These are phyloP conservation scores for Asterophora lycoperdoides DNA, from an alignment of 768 basidiomycete genomes.

Conservation along the genomic window DNA sequence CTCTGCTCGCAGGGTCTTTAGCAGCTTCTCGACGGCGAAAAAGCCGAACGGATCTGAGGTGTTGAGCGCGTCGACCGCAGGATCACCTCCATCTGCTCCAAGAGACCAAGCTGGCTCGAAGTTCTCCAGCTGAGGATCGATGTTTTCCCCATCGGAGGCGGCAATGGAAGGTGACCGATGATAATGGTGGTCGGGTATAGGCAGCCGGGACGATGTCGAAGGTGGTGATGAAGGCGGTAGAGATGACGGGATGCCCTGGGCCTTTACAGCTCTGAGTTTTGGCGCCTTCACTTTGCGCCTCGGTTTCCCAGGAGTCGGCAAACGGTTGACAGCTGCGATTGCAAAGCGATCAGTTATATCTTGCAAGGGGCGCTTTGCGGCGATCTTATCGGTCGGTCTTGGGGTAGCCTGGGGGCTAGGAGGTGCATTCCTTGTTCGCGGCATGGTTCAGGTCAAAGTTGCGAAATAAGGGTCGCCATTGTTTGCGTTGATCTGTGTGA, in stretches of 20 bases:
- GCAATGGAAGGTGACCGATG: neutral
- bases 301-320: conserved; percentile 1
- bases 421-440: neutral
- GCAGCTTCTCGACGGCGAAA: conserved; percentile 46
- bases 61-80: conserved; percentile 15
- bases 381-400: neutral
- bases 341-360: conserved; percentile 17
- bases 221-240: conserved; percentile 17
- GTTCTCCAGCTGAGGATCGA: conserved; percentile 5
- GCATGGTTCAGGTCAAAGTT: neutral
- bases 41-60: conserved; percentile 57
- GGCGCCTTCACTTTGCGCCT: neutral
- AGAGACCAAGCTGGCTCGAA: neutral
- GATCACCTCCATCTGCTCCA: conserved; percentile 9
- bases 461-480: neutral
- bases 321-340: neutral
- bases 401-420: neutral
- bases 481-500: neutral
- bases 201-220: conserved; percentile 8
- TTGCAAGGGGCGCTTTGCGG: conserved; percentile 11
- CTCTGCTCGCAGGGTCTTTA: conserved; percentile 39
- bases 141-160: neutral
- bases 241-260: conserved; percentile 3
- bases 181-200: neutral
- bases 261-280: neutral